These are phyloP conservation scores for Lagenidium giganteum DNA, from an alignment of 352 stramenopile species.

Conservation along the genomic window DNA sequence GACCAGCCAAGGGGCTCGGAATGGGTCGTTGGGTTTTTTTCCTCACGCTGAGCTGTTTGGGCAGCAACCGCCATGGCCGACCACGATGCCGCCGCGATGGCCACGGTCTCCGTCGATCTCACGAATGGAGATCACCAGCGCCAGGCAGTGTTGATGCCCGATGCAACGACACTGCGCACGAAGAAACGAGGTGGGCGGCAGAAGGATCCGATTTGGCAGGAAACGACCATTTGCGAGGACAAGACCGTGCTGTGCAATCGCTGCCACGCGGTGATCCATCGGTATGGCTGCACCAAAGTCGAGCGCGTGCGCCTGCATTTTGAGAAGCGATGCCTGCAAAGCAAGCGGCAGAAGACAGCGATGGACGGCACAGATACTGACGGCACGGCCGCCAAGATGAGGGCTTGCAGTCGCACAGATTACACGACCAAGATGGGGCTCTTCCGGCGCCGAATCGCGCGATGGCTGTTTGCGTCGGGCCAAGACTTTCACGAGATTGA, in stretches of 20 bases:
- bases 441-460: conserved; percentile 61
- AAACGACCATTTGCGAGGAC: conserved; percentile 46
- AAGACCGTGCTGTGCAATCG: conserved; percentile 69
- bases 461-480: conserved; percentile 58
- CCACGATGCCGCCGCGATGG: too few relatives aligned
- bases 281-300: conserved; percentile 62
- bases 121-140: too few relatives aligned
- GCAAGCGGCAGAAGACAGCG: conserved; percentile 20
- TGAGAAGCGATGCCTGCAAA: conserved; percentile 43
- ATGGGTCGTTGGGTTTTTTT: conserved; percentile 16
- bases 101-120: too few relatives aligned
- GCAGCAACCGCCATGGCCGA: background rate
- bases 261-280: conserved; percentile 59
- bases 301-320: conserved; percentile 71
- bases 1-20: too few relatives aligned
- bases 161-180: background rate
- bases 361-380: conserved; percentile 6
- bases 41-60: conserved; percentile 7
- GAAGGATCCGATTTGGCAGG: conserved; percentile 48
- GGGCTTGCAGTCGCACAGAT: conserved; percentile 8
- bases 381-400: conserved; percentile 9
- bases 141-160: too few relatives aligned
- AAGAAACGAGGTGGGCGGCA: conserved; percentile 51
- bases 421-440: conserved; percentile 41
- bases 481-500: conserved; percentile 41